Conservation (phyloP, 805 yeast species). For the Yarrowia phangngaensis region DNA sequence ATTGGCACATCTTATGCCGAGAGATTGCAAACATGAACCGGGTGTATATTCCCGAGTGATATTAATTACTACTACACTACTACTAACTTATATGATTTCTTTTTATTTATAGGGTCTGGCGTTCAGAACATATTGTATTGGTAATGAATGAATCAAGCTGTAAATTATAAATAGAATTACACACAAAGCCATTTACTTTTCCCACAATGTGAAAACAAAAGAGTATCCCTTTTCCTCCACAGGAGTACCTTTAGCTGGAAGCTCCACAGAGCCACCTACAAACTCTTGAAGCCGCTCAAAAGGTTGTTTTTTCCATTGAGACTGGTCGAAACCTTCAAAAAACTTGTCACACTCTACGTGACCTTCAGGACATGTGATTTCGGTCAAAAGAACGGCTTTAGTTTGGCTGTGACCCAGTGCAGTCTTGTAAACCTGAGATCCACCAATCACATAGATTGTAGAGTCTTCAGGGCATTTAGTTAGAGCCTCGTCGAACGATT, state of each 20-base stretch:
- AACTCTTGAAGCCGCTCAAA: constrained; percentile 42
- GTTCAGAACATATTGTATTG: neutral
- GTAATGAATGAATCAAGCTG: neutral
- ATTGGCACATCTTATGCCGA: constrained; percentile 83
- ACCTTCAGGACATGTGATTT: constrained; percentile 44
- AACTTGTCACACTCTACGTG: constrained; percentile 66
- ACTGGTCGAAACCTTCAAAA: constrained; percentile 39
- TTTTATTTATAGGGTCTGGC: constrained; percentile 24
- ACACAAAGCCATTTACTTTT: too few relatives aligned
- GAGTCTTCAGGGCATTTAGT: constrained; percentile 38
- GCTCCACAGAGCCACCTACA: constrained; percentile 40
- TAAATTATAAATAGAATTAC: neutral
- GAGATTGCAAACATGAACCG: constrained; percentile 75
- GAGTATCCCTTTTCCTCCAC: constrained; percentile 49
- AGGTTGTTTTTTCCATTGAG: constrained; percentile 38
- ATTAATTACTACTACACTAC: constrained; percentile 14
- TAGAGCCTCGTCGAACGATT: constrained; percentile 48
- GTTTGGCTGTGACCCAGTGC: constrained; percentile 47
- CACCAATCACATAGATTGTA: constrained; percentile 82
- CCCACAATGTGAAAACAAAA: constrained; percentile 64
- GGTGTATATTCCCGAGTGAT: constrained; percentile 48
- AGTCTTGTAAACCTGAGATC: constrained; percentile 76
- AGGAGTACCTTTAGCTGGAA: constrained; percentile 33
- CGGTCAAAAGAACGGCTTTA: constrained; percentile 63
- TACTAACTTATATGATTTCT: constrained; percentile 13